phyloP scores from a whole-genome alignment of 495 filamentous ascomycete species.

The Aspergillus coremiiformis region DNA sequence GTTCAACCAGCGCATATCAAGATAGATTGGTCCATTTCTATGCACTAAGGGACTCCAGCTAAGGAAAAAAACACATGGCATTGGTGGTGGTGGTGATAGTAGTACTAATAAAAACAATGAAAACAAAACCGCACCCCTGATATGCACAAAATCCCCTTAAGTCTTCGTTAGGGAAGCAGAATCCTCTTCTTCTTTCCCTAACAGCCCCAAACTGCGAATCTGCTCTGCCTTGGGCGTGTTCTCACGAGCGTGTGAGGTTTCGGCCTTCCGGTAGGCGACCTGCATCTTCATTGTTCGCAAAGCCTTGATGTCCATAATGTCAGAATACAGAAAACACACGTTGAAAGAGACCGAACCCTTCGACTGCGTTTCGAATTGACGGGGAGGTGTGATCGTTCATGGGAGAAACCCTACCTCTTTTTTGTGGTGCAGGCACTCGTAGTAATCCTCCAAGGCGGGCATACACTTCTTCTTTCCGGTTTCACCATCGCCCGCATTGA shows the following conservation, averaged over 20 bases:
- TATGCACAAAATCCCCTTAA: slow-evolving; percentile 15
- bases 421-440: slow-evolving; percentile 95
- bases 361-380: slow-evolving; percentile 1
- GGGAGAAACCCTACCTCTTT: slow-evolving; percentile 70
- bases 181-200: slow-evolving; percentile 76
- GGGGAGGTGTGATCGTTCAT: not conserved
- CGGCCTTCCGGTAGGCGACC: slow-evolving; percentile 76
- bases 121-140: slow-evolving; percentile 19
- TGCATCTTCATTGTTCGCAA: slow-evolving; percentile 72
- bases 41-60: slow-evolving; percentile 30
- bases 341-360: not conserved
- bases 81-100: slow-evolving; percentile 20
- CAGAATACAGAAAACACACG: not conserved
- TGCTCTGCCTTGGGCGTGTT: slow-evolving; percentile 64
- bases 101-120: slow-evolving; percentile 24
- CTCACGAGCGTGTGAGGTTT: slow-evolving; percentile 68
- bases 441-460: slow-evolving; percentile 90
- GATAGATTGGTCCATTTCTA: slow-evolving; percentile 30
- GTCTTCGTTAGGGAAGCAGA: slow-evolving; percentile 48
- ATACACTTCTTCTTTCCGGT: slow-evolving; percentile 83
- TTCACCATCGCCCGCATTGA: slow-evolving; percentile 68
- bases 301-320: slow-evolving; percentile 42
- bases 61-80: slow-evolving; percentile 22
- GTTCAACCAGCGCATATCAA: not conserved
- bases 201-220: slow-evolving; percentile 74